A percentile compares a stretch with the other conserved stretches of the same genome.
Evolutionary conservation across 768 basidiomycete genomes (phyloP).

Genomic region (Peribolospora baueri): DNA sequence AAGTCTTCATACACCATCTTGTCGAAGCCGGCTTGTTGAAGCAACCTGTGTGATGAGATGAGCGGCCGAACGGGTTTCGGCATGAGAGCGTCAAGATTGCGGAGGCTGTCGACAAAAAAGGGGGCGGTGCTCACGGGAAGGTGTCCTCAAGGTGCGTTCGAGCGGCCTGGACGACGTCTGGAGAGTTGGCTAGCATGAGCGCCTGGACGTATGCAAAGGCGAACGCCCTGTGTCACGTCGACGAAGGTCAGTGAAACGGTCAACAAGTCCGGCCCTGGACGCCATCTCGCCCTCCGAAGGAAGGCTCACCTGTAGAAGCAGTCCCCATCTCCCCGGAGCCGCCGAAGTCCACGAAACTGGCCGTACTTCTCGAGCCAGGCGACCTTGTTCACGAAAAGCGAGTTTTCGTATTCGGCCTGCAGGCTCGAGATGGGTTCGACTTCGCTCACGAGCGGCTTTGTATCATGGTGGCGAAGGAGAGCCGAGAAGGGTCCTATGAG

Average conservation of each 20-base stretch:
- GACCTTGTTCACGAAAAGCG: conserved; percentile 44
- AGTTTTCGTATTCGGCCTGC: conserved; percentile 14
- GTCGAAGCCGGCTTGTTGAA: conserved; percentile 5
- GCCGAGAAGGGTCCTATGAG: no score
- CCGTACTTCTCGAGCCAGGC: conserved; percentile 40
- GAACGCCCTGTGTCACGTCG: conserved; percentile 29
- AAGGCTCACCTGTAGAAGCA: conserved; percentile 60
- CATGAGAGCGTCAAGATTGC: conserved; percentile 29
- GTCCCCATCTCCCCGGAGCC: conserved; percentile 50
- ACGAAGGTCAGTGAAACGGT: background rate
- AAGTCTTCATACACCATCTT: conserved; percentile 29
- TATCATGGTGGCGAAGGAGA: background rate
- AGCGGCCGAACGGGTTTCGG: background rate
- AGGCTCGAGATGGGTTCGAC: conserved; percentile 18
- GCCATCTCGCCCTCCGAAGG: background rate
- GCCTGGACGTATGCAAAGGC: conserved; percentile 57
- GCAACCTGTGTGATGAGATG: conserved; percentile 11
- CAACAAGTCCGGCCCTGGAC: background rate
- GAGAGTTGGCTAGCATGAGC: conserved; percentile 26
- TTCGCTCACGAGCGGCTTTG: conserved; percentile 18
- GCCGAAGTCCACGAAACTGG: conserved; percentile 34
- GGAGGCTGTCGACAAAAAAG: conserved; percentile 20
- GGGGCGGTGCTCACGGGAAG: no score
- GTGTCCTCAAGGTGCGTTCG: conserved; percentile 11
- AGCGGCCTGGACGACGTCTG: conserved; percentile 28